phyloP scores from a whole-genome alignment of 345 rosid species.

The Salix exigua region DNA sequence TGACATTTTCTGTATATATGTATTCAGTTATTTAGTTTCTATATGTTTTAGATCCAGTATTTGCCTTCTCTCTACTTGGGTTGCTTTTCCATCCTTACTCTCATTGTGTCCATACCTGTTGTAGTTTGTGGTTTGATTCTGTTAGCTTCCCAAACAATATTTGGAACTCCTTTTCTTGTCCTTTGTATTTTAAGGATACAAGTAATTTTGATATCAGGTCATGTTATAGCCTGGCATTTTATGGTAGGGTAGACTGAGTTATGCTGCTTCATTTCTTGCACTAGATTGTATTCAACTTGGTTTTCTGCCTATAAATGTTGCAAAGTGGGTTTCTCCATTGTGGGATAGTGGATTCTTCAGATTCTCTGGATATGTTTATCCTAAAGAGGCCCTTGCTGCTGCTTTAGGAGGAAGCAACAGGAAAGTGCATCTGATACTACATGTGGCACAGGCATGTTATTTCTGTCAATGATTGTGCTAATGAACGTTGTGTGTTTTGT shows the following conservation, averaged over 20 bases:
- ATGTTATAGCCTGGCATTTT: background rate
- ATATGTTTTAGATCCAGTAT: background rate
- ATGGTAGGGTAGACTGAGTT: conserved; percentile 10
- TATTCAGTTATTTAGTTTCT: background rate
- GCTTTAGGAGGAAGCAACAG: conserved; percentile 59
- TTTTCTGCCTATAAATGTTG: conserved; percentile 70
- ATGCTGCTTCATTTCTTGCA: conserved; percentile 18
- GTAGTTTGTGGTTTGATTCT: background rate
- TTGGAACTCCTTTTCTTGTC: background rate
- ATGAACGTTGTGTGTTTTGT: background rate
- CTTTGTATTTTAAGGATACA: background rate
- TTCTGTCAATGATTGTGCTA: conserved; percentile 13
- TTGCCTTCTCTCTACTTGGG: background rate
- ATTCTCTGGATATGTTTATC: conserved; percentile 67
- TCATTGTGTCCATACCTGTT: background rate
- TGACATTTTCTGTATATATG: background rate
- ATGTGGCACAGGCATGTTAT: conserved; percentile 60
- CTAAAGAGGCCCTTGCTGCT: conserved; percentile 72
- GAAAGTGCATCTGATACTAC: conserved; percentile 66
- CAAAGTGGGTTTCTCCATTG: conserved; percentile 90
- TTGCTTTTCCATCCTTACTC: conserved; percentile 6
- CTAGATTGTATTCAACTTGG: conserved; percentile 74
- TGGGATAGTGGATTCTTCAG: conserved; percentile 73
- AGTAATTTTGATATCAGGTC: background rate
- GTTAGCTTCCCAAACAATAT: background rate